These are phyloP conservation scores for Amborella trichopoda DNA, from an alignment of 164 flowering plant genomes.

Conservation along the genomic window DNA sequence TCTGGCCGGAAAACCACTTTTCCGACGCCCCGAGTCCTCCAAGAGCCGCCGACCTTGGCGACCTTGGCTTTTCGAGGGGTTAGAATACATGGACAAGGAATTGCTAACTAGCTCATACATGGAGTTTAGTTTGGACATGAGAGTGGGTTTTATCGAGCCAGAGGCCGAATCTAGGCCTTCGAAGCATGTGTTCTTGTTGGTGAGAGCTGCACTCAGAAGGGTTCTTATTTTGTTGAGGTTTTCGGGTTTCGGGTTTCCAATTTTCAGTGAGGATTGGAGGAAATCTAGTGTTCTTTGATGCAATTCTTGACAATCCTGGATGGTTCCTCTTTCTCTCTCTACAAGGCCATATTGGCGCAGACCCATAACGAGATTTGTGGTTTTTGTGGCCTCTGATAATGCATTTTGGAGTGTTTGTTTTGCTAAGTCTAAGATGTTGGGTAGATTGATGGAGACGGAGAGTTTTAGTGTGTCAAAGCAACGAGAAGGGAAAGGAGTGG, in stretches of 20 bases:
- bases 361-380: not conserved
- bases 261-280: not conserved
- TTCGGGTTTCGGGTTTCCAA: not conserved
- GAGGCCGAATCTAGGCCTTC: slow-evolving; percentile 47
- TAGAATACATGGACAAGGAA: slow-evolving; percentile 49
- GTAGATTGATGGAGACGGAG: not conserved
- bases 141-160: slow-evolving; percentile 41
- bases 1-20: not conserved
- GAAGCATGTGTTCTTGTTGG: slow-evolving; percentile 86
- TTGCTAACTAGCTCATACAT: slow-evolving; percentile 52
- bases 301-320: not conserved
- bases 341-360: not conserved
- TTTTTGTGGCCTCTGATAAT: not conserved
- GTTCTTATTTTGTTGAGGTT: slow-evolving; percentile 50
- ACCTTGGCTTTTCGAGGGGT: no score
- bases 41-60: not conserved
- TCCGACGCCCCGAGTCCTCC: not conserved
- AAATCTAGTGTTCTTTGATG: not conserved
- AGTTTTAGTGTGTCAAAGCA: not conserved
- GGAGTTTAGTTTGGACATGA: slow-evolving; percentile 25
- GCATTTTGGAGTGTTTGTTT: not conserved
- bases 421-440: not conserved
- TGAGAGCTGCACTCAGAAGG: slow-evolving; percentile 86
- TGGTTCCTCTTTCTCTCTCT: not conserved
- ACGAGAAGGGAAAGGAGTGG: not conserved